phyloP scores from a whole-genome alignment of 2,329 filamentous ascomycete species.

The Monosporascus sp. region DNA sequence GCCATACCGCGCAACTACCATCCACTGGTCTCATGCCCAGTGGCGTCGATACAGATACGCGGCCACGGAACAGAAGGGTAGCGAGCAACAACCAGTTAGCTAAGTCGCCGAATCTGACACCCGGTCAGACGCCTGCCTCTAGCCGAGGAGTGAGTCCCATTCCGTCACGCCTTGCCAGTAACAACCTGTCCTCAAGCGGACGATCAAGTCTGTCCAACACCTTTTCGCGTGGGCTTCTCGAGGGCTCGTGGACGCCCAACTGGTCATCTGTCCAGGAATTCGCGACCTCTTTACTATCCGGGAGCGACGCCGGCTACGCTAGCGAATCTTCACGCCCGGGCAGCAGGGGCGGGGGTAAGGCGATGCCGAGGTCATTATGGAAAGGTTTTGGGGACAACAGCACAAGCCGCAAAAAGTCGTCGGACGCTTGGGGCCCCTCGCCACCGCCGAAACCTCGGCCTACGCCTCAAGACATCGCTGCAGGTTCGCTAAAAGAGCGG shows the following conservation, averaged over 20 bases:
- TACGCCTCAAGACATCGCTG: slow-evolving; percentile 43
- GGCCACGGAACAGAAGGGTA: slow-evolving; percentile 47
- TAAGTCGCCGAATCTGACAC: slow-evolving; percentile 27
- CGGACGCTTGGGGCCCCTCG: slow-evolving; percentile 44
- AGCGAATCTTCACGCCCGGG: slow-evolving; percentile 28
- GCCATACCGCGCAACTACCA: slow-evolving; percentile 31
- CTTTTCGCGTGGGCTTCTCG: slow-evolving; percentile 39
- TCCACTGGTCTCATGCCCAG: slow-evolving; percentile 41
- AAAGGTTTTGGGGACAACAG: slow-evolving; percentile 20
- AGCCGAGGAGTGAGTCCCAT: slow-evolving; percentile 46
- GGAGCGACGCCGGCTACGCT: slow-evolving; percentile 25
- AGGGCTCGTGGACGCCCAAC: slow-evolving; percentile 46
- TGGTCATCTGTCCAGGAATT: slow-evolving; percentile 53
- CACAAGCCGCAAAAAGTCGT: slow-evolving; percentile 16
- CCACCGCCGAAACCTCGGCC: slow-evolving; percentile 36
- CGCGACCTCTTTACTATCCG: slow-evolving; percentile 39
- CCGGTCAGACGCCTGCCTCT: slow-evolving; percentile 31
- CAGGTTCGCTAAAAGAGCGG: slow-evolving; percentile 48
- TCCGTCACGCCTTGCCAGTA: slow-evolving; percentile 34
- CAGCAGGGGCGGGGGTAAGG: slow-evolving; percentile 24
- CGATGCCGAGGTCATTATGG: slow-evolving; percentile 25
- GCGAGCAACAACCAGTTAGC: slow-evolving; percentile 23
- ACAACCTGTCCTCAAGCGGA: slow-evolving; percentile 19
- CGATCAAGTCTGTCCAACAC: slow-evolving; percentile 24
- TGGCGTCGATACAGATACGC: slow-evolving; percentile 34